Evolutionary conservation across 495 filamentous ascomycete genomes (phyloP), one percentile per base, ranked within the genome.

Genomic region (Echria macrotheca): DNA sequence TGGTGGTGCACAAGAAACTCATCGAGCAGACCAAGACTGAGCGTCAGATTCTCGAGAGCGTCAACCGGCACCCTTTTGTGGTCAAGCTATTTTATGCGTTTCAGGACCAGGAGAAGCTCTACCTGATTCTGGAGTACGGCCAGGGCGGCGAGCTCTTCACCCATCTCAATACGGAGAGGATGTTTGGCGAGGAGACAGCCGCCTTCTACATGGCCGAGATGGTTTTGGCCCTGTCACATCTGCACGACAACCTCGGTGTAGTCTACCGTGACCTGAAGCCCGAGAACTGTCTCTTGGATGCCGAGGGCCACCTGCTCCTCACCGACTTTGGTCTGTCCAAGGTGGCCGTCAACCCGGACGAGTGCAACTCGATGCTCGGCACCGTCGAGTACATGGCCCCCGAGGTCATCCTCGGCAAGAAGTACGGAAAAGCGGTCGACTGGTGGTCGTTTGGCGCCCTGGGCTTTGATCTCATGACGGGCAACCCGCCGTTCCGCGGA

Each of bases 371-470:
- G 31, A 78, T 89, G 54, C 84, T 95, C 10, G 93, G 93, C 50
- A 98, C 93, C 2, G 80, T 95, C 54, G 93, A 96, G 57, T 98
- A 97, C 78, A 97, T 97, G 94, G 93, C 93, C 0, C 93, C 93
- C 3, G 93, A 98, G 70, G 85, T 98, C 29, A 82, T 98, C 55
- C 76, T 75, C 35, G 87, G 88, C 50, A 79, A 85, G 52, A 80
- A 80, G 55, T 98, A 98, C 65, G 90, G 89, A 63, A 89, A 88
- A 64, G 83, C 87, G 12, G 94, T 95, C 28, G 93, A 98, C 72
- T 98, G 91, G 91, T 98, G 93, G 93, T 94, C 91, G 4, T 83
- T 98, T 24, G 93, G 94, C 19, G 89, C 91, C 15, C 73, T 98
- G 28, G 89, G 87, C 37, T 91, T 81, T 64, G 93, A 98, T 64